A percentile compares a stretch with the other conserved stretches of the same genome.
These are phyloP conservation scores for Xerocomus potaroensis DNA, from an alignment of 768 basidiomycete genomes.

Conservation along the genomic window DNA sequence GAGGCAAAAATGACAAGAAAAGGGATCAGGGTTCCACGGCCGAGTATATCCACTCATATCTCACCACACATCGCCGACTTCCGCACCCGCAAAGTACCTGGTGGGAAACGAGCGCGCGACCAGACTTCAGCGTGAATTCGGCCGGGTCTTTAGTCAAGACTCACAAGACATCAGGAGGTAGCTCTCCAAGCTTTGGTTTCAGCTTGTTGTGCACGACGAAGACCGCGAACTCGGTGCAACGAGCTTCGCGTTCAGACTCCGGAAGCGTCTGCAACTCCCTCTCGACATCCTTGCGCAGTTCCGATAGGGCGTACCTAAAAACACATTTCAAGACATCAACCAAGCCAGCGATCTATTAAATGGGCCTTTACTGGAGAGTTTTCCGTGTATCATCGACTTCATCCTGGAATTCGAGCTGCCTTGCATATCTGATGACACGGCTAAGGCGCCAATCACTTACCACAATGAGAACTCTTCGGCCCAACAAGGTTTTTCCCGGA, in stretches of 20 bases:
- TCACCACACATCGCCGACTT: conserved; percentile 70
- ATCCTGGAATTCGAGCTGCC: conserved; percentile 44
- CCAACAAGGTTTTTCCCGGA: conserved; percentile 65
- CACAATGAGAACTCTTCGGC: conserved; percentile 78
- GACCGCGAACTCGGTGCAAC: conserved; percentile 79
- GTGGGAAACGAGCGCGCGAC: conserved; percentile 13
- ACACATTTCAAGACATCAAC: conserved; percentile 2
- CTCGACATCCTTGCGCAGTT: conserved; percentile 88
- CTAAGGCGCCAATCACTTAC: conserved; percentile 39
- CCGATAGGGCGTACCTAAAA: conserved; percentile 79
- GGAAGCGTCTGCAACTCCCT: conserved; percentile 58
- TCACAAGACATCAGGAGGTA: conserved; percentile 66
- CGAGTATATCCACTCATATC: conserved; percentile 21
- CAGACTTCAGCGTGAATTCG: background rate
- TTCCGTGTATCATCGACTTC: conserved; percentile 87
- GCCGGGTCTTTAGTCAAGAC: conserved; percentile 20
- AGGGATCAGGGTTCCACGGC: conserved; percentile 13
- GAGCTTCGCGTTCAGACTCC: conserved; percentile 67
- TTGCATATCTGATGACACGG: conserved; percentile 12
- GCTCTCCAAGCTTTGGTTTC: conserved; percentile 74
- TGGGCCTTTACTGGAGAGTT: conserved; percentile 72
- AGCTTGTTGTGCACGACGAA: conserved; percentile 96
- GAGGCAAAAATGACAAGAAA: conserved; percentile 5
- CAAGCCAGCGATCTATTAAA: background rate
- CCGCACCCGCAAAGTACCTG: conserved; percentile 79